Percentiles rank a stretch among this genome's conserved stretches.
These are phyloP conservation scores for Phaffomyces antillensis DNA, from an alignment of 805 yeast species.

Conservation along the genomic window DNA sequence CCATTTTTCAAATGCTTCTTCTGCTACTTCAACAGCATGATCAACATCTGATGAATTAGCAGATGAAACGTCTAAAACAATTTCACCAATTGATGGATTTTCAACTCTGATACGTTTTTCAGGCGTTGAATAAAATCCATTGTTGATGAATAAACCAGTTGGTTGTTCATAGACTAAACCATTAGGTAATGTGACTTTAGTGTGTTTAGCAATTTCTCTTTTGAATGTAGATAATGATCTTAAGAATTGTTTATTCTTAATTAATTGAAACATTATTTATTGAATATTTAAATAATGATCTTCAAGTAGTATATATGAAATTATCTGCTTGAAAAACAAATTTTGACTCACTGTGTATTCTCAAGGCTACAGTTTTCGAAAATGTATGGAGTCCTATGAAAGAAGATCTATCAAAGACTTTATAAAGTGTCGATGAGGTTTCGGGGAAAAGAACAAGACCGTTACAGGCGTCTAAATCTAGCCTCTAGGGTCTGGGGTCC, in stretches of 20 bases:
- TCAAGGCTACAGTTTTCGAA: too few relatives aligned
- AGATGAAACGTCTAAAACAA: conserved; percentile 48
- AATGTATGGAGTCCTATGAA: too few relatives aligned
- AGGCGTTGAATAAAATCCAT: conserved; percentile 55
- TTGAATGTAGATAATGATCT: conserved; percentile 12
- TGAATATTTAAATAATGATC: too few relatives aligned
- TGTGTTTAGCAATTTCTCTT: conserved; percentile 25
- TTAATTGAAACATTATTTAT: too few relatives aligned
- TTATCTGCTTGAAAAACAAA: too few relatives aligned
- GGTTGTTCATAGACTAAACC: conserved; percentile 70
- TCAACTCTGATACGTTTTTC: conserved; percentile 47
- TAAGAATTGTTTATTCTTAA: neutral
- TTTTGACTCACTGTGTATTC: too few relatives aligned
- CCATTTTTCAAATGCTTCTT: conserved; percentile 57
- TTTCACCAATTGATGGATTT: conserved; percentile 57
- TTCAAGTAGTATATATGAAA: too few relatives aligned
- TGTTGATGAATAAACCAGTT: conserved; percentile 82
- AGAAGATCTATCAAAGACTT: too few relatives aligned
- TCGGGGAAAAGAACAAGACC: too few relatives aligned
- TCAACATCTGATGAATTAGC: conserved; percentile 60
- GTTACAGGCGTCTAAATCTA: too few relatives aligned
- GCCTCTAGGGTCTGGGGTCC: too few relatives aligned
- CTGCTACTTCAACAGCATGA: conserved; percentile 61
- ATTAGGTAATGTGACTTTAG: conserved; percentile 51
- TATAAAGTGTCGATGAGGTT: too few relatives aligned